These are phyloP conservation scores for Cymbopogon flexuosus DNA, from an alignment of 202 grass and related monocot genomes.

Conservation along the genomic window DNA sequence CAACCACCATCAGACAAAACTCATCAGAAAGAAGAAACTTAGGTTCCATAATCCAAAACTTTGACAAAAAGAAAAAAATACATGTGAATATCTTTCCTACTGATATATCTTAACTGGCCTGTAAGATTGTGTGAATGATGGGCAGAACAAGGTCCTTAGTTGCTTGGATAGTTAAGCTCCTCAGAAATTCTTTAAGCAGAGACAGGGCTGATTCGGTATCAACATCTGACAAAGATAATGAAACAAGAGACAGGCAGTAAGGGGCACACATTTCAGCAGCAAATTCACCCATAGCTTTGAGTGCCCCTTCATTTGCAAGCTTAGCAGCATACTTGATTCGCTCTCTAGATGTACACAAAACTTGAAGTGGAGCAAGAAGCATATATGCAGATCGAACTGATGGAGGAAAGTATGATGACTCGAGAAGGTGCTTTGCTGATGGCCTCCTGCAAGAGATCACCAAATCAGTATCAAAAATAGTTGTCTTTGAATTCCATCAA, in stretches of 20 bases:
- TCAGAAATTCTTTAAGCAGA: constrained; percentile 79
- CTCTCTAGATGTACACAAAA: constrained; percentile 52
- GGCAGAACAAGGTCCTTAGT: constrained; percentile 63
- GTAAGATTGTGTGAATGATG: constrained; percentile 93
- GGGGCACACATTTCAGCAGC: constrained; percentile 77
- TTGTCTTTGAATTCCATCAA: constrained; percentile 11
- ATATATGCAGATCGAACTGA: constrained; percentile 68
- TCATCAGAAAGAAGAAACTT: constrained; percentile 32
- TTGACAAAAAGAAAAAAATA: constrained; percentile 18
- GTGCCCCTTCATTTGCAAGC: constrained; percentile 67
- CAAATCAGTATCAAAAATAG: constrained; percentile 10
- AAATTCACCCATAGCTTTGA: constrained; percentile 83
- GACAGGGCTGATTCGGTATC: constrained; percentile 59
- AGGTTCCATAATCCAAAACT: constrained; percentile 19
- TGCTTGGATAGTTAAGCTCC: constrained; percentile 60
- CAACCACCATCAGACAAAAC: constrained; percentile 36
- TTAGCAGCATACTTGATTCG: constrained; percentile 79
- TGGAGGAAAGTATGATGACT: constrained; percentile 83
- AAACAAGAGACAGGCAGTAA: constrained; percentile 69
- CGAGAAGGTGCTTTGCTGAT: constrained; percentile 68
- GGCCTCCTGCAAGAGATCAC: constrained; percentile 62
- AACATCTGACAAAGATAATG: constrained; percentile 54
- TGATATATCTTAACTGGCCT: constrained; percentile 73
- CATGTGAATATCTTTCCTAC: constrained; percentile 21
- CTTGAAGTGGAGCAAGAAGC: constrained; percentile 89